phyloP scores from a whole-genome alignment of 169 alveolate species.

The Eimeria brunetti region DNA sequence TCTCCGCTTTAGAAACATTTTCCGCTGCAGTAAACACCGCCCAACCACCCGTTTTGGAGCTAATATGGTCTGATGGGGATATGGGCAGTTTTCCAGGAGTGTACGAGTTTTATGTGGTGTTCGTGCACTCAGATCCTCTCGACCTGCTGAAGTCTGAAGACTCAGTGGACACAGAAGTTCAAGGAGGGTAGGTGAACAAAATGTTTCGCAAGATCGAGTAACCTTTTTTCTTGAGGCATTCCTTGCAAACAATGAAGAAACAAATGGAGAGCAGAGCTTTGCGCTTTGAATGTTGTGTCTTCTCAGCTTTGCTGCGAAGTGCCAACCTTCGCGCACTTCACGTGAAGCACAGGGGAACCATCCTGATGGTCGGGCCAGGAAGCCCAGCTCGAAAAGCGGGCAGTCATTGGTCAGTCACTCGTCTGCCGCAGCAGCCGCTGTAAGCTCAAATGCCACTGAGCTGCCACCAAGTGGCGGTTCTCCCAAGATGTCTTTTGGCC shows the following conservation, averaged over 20 bases:
- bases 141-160: constrained; percentile 44
- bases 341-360: background rate
- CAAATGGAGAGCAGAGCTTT: background rate
- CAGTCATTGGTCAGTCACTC: background rate
- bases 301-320: background rate
- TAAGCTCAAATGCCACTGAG: background rate
- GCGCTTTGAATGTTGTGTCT: background rate
- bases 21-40: background rate
- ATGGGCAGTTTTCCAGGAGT: background rate
- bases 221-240: background rate
- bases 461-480: constrained; percentile 24
- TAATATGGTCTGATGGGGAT: background rate
- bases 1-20: background rate
- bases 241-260: background rate
- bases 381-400: background rate
- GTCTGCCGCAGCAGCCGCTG: background rate
- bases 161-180: background rate
- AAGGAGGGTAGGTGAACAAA: background rate
- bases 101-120: background rate
- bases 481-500: background rate
- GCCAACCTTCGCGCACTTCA: background rate
- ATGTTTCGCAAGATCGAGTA: background rate
- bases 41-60: background rate
- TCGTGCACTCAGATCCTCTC: constrained; percentile 54
- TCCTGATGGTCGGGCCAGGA: background rate